phyloP scores from a whole-genome alignment of 2,329 filamentous ascomycete genomes.

The Aureobasidium mangrovei region DNA sequence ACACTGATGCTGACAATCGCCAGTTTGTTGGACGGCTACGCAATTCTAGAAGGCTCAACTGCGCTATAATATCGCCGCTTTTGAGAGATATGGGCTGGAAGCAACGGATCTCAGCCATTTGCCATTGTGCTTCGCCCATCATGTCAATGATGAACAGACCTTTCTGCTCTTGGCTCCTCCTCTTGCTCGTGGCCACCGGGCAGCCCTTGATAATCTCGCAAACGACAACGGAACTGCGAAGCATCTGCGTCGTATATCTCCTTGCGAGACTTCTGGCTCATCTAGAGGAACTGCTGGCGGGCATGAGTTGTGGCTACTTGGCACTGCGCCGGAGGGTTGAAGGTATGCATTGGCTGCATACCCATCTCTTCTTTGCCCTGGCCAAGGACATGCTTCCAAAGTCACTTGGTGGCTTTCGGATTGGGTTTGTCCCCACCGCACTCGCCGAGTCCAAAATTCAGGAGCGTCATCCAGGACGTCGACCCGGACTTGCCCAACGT shows the following conservation, averaged over 20 bases:
- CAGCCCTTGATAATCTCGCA: not conserved
- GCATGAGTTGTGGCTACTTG: slow-evolving; percentile 1
- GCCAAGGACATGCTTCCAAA: slow-evolving; percentile 4
- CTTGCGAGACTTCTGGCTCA: not conserved
- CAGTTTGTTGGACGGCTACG: slow-evolving; percentile 5
- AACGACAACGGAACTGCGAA: not conserved
- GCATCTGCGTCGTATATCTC: not conserved
- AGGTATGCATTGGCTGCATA: slow-evolving; percentile 4
- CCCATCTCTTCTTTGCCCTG: slow-evolving; percentile 1
- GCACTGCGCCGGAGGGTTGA: not conserved
- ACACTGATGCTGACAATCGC: not conserved
- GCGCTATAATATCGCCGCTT: not conserved
- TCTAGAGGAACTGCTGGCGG: slow-evolving; percentile 5
- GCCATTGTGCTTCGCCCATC: slow-evolving; percentile 1
- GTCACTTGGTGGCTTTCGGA: not conserved
- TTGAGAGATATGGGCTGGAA: slow-evolving; percentile 3
- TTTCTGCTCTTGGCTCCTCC: slow-evolving; percentile 8
- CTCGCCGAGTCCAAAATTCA: slow-evolving; percentile 9
- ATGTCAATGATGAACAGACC: slow-evolving; percentile 11
- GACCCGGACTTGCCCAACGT: not conserved
- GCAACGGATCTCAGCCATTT: slow-evolving; percentile 1
- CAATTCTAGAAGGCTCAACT: slow-evolving; percentile 3
- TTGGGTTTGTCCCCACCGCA: slow-evolving; percentile 4
- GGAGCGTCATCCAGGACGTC: slow-evolving; percentile 1
- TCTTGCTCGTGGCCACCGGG: slow-evolving; percentile 3